Evolutionary conservation across 176 grass and related monocot species (phyloP).

Genomic region (Alloteropsis semialata): DNA sequence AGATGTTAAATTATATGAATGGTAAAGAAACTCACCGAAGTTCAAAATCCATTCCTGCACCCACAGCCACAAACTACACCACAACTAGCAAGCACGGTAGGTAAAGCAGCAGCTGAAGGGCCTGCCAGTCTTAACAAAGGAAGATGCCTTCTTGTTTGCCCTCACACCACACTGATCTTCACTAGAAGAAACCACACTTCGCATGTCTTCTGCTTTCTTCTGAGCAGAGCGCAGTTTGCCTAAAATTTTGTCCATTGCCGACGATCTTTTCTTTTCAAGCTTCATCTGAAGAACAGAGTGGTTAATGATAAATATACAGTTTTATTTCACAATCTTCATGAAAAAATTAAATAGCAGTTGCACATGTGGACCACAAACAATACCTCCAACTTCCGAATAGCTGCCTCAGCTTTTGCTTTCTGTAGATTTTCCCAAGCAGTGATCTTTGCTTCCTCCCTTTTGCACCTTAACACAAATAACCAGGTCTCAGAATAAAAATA

Average conservation of each 20-base stretch:
- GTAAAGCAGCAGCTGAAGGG: slow-evolving; percentile 79
- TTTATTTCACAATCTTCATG: not conserved
- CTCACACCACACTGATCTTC: slow-evolving; percentile 44
- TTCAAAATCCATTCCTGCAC: not conserved
- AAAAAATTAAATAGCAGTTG: not conserved
- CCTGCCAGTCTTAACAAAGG: slow-evolving; percentile 39
- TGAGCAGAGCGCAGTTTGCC: slow-evolving; percentile 73
- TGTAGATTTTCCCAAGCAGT: slow-evolving; percentile 92
- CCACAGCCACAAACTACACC: not conserved
- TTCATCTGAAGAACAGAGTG: slow-evolving; percentile 68
- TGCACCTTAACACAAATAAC: slow-evolving; percentile 59
- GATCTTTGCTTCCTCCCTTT: slow-evolving; percentile 89
- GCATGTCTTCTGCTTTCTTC: slow-evolving; percentile 92
- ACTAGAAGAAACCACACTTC: slow-evolving; percentile 40
- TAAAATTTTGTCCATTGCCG: slow-evolving; percentile 93
- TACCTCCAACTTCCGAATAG: slow-evolving; percentile 84
- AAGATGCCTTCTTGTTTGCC: slow-evolving; percentile 38
- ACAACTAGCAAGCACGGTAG: slow-evolving; percentile 61
- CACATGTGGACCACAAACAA: slow-evolving; percentile 11
- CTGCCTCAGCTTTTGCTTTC: slow-evolving; percentile 85
- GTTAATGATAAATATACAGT: not conserved
- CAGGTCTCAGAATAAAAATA: slow-evolving; percentile 40
- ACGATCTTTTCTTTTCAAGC: slow-evolving; percentile 90
- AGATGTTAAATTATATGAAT: not conserved
- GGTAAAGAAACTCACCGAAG: slow-evolving; percentile 30